These are phyloP conservation scores for Dissophora globulifera DNA, from an alignment of 192 early-diverging fungal genomes.

Conservation along the genomic window DNA sequence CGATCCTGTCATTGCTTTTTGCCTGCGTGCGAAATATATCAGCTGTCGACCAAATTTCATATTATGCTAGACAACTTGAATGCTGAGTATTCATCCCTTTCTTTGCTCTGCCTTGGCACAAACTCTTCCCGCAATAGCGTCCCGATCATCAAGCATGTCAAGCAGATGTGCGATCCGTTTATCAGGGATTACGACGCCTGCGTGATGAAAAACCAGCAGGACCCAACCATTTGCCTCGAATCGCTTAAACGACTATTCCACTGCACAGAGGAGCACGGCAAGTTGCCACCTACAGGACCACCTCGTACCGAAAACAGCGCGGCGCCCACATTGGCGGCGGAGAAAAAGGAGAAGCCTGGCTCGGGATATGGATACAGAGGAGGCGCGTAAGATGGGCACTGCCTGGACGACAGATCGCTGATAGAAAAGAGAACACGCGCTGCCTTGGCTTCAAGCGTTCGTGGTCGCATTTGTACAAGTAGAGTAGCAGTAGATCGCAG, in stretches of 20 bases:
- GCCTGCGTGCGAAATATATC: too few relatives aligned
- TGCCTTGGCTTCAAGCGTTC: too few relatives aligned
- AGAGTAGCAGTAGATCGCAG: too few relatives aligned
- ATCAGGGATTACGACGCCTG: constrained; percentile 66
- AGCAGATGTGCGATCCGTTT: constrained; percentile 60
- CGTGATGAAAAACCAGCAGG: constrained; percentile 57
- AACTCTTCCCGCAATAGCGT: constrained; percentile 44
- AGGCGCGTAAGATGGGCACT: too few relatives aligned
- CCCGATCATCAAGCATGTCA: constrained; percentile 67
- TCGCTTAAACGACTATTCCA: constrained; percentile 62
- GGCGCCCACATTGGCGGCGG: neutral
- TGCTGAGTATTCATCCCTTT: too few relatives aligned
- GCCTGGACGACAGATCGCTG: too few relatives aligned
- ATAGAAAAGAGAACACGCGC: too few relatives aligned
- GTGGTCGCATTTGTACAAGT: too few relatives aligned
- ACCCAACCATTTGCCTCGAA: constrained; percentile 61
- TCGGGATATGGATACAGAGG: constrained; percentile 39
- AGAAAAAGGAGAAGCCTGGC: constrained; percentile 15
- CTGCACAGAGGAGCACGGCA: constrained; percentile 64
- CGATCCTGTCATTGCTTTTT: neutral
- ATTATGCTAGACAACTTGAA: too few relatives aligned
- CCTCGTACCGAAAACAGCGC: constrained; percentile 24
- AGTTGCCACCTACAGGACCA: constrained; percentile 37
- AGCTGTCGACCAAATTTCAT: too few relatives aligned
- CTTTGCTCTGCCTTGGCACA: neutral